Percentiles rank a stretch among this genome's conserved stretches.
phyloP scores from a whole-genome alignment of 306 rosid species.

The Trifolium repens region DNA sequence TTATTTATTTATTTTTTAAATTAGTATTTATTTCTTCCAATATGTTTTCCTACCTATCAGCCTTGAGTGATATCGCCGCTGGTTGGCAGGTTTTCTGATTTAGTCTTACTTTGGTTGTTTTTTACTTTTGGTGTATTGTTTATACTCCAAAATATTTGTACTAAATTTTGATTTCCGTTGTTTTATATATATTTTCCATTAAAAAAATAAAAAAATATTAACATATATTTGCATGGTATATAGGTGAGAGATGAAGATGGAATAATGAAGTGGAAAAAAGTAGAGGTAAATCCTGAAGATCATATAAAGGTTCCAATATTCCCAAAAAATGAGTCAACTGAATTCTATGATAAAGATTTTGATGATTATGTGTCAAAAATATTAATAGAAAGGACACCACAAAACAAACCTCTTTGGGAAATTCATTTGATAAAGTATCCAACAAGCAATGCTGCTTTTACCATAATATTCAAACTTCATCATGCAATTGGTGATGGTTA shows the following conservation, averaged over 20 bases:
- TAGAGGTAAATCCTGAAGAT: slow-evolving; percentile 50
- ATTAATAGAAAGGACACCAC: slow-evolving; percentile 38
- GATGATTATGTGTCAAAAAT: slow-evolving; percentile 50
- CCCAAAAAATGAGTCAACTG: slow-evolving; percentile 37
- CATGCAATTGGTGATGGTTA: slow-evolving; percentile 77
- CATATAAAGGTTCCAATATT: slow-evolving; percentile 52
- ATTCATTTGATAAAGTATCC: slow-evolving; percentile 62
- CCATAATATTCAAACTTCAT: slow-evolving; percentile 55
- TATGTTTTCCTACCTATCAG: no score
- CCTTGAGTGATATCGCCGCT: no score
- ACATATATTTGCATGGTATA: neutral
- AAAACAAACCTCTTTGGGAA: slow-evolving; percentile 62
- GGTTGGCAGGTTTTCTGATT: no score
- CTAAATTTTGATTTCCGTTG: no score
- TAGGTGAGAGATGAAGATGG: slow-evolving; percentile 49
- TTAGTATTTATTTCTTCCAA: no score
- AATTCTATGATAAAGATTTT: slow-evolving; percentile 45
- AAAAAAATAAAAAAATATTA: neutral
- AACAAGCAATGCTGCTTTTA: slow-evolving; percentile 53
- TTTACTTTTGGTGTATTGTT: no score
- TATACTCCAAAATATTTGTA: no score
- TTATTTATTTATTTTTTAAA: neutral
- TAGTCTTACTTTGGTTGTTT: no score
- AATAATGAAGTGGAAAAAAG: slow-evolving; percentile 56
- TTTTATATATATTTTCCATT: neutral